Evolutionary conservation across 2,329 filamentous ascomycete species (phyloP).

Genomic region (Pseudofabraea citricarpa): DNA sequence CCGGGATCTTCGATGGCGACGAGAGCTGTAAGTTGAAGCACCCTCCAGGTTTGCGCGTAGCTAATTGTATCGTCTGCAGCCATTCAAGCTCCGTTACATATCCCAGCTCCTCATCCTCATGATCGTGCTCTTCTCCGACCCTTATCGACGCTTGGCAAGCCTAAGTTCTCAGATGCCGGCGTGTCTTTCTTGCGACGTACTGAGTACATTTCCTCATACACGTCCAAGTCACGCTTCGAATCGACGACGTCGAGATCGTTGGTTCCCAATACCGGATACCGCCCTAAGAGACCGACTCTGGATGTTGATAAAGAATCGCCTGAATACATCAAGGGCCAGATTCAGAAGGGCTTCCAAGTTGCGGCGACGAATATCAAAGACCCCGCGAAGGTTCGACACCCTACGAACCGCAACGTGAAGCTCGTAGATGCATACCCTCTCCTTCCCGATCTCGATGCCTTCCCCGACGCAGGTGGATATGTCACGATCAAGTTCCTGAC

Average conservation of each 20-base stretch:
- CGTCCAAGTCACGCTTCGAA: slow-evolving; percentile 43
- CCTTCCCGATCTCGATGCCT: slow-evolving; percentile 62
- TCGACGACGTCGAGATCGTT: slow-evolving; percentile 49
- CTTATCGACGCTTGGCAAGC: slow-evolving; percentile 79
- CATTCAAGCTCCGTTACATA: slow-evolving; percentile 72
- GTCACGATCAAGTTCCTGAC: slow-evolving; percentile 65
- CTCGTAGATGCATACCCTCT: slow-evolving; percentile 57
- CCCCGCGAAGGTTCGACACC: slow-evolving; percentile 50
- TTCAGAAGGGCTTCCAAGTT: slow-evolving; percentile 54
- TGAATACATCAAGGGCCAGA: slow-evolving; percentile 64
- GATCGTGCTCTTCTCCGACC: slow-evolving; percentile 82
- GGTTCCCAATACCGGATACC: slow-evolving; percentile 32
- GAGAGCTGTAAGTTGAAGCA: slow-evolving; percentile 68
- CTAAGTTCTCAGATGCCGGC: slow-evolving; percentile 67
- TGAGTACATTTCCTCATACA: slow-evolving; percentile 78
- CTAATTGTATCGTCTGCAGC: slow-evolving; percentile 43
- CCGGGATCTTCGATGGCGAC: slow-evolving; percentile 90
- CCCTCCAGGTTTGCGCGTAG: slow-evolving; percentile 8
- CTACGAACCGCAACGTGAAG: slow-evolving; percentile 49
- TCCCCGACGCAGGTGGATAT: slow-evolving; percentile 65
- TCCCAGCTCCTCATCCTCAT: slow-evolving; percentile 71
- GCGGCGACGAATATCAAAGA: slow-evolving; percentile 51
- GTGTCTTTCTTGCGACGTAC: slow-evolving; percentile 94
- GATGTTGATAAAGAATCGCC: slow-evolving; percentile 52
- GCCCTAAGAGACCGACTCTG: slow-evolving; percentile 40